phyloP scores from a whole-genome alignment of 2,329 filamentous ascomycete genomes.

The Alternaria rosae region DNA sequence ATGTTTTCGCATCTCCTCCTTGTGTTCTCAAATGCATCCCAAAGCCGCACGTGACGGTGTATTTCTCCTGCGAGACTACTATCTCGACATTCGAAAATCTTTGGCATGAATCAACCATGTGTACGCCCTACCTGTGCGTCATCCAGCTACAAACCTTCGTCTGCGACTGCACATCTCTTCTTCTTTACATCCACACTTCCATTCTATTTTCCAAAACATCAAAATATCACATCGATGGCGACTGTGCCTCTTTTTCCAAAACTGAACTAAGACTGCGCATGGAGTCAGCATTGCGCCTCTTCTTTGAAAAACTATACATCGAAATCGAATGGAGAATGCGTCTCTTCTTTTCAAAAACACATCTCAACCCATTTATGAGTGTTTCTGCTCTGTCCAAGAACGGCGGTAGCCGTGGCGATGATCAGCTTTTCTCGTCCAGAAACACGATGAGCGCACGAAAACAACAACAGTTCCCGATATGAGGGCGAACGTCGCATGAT shows the following conservation, averaged over 20 bases:
- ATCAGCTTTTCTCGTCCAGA: accelerated
- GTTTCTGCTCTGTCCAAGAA: not conserved
- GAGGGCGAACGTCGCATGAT: accelerated
- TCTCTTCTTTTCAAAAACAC: not conserved
- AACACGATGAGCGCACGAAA: not conserved
- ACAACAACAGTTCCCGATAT: too few relatives aligned
- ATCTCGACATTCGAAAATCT: too few relatives aligned
- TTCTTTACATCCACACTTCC: not conserved
- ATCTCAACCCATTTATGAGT: not conserved
- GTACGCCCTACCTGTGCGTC: not conserved
- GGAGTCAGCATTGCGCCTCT: not conserved
- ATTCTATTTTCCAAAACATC: not conserved
- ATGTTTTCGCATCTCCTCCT: not conserved
- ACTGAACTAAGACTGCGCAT: accelerated
- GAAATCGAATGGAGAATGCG: accelerated
- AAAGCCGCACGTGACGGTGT: too few relatives aligned
- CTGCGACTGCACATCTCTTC: not conserved
- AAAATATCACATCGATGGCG: too few relatives aligned
- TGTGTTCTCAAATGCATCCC: not conserved
- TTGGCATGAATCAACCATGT: too few relatives aligned
- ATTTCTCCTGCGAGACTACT: not conserved
- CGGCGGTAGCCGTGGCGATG: not conserved
- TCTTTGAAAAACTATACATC: accelerated
- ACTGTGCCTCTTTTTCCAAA: not conserved
- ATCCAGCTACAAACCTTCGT: not conserved